Base-by-base conservation (phyloP, 1,284 basidiomycete genomes). In the Sporisorium graminicola region DNA sequence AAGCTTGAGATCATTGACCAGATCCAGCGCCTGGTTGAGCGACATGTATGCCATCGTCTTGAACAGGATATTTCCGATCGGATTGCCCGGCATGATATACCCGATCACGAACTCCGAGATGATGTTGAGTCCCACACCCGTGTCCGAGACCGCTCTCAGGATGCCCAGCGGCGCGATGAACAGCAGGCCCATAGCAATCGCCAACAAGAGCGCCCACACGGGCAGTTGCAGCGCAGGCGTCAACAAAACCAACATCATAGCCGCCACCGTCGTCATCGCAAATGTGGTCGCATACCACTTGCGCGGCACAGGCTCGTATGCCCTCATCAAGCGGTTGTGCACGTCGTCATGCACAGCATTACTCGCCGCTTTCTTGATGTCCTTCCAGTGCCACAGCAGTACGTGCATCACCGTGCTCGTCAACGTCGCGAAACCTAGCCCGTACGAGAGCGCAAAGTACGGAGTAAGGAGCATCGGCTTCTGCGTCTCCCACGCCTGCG, bases 361-460 rank as follows among this genome's bases (percentile, higher is more conserved):
- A 20, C 76, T 81, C 7, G 88, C 65, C 0, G 88, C 88, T 29
- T 85, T 76, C 52, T 83, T 83, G 68, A 89, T 87, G 72, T 89
- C 88, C 12, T 86, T 79, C 35, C 88, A 79, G 69, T 89, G 88
- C 88, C 88, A 89, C 2, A 89, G 82, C 74, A 86, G 85, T 18
- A 89, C 88, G 66, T 89, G 88, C 3, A 86, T 86, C 44, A 88
- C 78, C 7, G 88, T 87, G 54, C 87, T 87, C 0, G 88, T 87
- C 18, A 89, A 77, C 0, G 88, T 86, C 0, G 88, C 87, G 70
- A 89, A 89, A 18, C 86, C 85, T 14, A 88, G 74, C 0, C 85
- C 87, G 67, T 87, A 87, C 6, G 82, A 80, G 0, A 87, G 59
- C 60, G 80, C 88, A 63, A 73, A 88, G 80, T 87, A 88, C 3